These are phyloP conservation scores for Phytophthora pluvialis DNA, from an alignment of 352 stramenopile genomes.

Conservation along the genomic window DNA sequence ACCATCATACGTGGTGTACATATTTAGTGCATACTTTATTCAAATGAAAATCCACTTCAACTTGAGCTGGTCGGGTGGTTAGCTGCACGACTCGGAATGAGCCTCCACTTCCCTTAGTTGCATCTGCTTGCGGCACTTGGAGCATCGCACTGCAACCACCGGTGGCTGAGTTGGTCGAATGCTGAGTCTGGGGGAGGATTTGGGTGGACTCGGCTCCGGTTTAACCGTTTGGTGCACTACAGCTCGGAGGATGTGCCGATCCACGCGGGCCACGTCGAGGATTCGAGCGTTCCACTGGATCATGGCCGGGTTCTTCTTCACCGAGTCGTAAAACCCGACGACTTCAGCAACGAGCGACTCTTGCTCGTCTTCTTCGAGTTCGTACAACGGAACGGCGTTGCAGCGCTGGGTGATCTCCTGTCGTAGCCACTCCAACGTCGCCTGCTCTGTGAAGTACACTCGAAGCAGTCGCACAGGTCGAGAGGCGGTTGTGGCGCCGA, in stretches of 20 bases:
- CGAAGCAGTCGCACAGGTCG: constrained; percentile 33
- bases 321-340: constrained; percentile 35
- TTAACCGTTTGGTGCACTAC: constrained; percentile 20
- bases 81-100: constrained; percentile 49
- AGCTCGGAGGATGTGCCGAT: constrained; percentile 20
- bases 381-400: constrained; percentile 19
- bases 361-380: constrained; percentile 12
- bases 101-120: constrained; percentile 39
- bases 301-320: constrained; percentile 27
- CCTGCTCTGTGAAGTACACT: constrained; percentile 40
- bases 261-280: constrained; percentile 22
- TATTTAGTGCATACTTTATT: not conserved
- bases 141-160: constrained; percentile 39
- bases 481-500: not conserved
- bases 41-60: constrained; percentile 5
- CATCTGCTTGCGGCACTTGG: constrained; percentile 43
- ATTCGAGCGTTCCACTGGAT: constrained; percentile 27
- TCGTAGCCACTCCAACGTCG: constrained; percentile 45
- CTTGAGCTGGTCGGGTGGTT: not conserved
- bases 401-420: constrained; percentile 35
- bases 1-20: not conserved
- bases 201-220: not conserved
- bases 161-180: not conserved
- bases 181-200: not conserved
- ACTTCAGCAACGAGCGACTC: constrained; percentile 11